phyloP scores from a whole-genome alignment of 495 filamentous ascomycete genomes.

The Penicillium bovifimosum region DNA sequence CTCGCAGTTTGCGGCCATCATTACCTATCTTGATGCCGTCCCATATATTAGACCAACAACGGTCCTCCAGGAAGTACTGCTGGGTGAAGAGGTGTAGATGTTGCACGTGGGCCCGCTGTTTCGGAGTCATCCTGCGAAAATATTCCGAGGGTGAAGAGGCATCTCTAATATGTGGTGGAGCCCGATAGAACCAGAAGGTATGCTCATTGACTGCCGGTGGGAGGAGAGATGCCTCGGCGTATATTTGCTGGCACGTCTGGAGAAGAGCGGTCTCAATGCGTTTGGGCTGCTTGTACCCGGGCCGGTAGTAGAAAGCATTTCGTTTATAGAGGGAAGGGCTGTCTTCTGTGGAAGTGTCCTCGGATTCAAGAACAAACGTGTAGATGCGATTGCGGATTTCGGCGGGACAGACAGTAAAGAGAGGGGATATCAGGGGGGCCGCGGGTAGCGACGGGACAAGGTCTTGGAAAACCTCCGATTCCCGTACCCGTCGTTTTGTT shows the following conservation, averaged over 20 bases:
- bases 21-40: background rate
- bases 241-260: slow-evolving; percentile 18
- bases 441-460: slow-evolving; percentile 5
- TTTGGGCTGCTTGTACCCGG: slow-evolving; percentile 16
- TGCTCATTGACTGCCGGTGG: slow-evolving; percentile 14
- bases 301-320: slow-evolving; percentile 16
- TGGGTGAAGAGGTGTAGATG: slow-evolving; percentile 12
- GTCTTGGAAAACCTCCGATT: background rate
- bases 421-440: slow-evolving; percentile 3
- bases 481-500: background rate
- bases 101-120: slow-evolving; percentile 8
- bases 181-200: slow-evolving; percentile 17
- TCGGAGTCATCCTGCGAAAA: slow-evolving; percentile 11
- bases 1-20: background rate
- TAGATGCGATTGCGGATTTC: slow-evolving; percentile 17
- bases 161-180: slow-evolving; percentile 12
- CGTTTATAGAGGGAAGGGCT: slow-evolving; percentile 1
- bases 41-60: slow-evolving; percentile 1
- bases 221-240: slow-evolving; percentile 17
- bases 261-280: slow-evolving; percentile 13
- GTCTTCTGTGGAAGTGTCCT: background rate
- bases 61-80: slow-evolving; percentile 10
- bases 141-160: slow-evolving; percentile 6
- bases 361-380: slow-evolving; percentile 6
- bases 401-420: slow-evolving; percentile 7